Conservation (phyloP, 202 grass and related monocot genomes). For the Setaria viridis region DNA sequence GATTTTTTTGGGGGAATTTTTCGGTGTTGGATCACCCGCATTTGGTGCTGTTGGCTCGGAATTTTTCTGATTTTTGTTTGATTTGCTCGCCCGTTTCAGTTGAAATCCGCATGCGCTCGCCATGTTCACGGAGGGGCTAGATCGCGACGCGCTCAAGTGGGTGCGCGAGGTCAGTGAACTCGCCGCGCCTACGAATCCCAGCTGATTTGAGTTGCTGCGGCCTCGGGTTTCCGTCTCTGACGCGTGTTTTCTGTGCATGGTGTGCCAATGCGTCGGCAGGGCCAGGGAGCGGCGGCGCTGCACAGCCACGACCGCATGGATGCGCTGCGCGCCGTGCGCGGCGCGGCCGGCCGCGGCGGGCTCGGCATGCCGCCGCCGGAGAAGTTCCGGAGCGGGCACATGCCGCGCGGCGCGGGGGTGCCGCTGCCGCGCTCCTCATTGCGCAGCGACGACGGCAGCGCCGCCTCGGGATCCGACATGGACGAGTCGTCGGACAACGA, state of each 20-base stretch:
- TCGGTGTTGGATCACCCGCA: slow-evolving; percentile 8
- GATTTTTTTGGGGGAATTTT: not conserved
- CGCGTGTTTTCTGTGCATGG: slow-evolving; percentile 13
- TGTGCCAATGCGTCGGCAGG: slow-evolving; percentile 27
- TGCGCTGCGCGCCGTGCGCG: slow-evolving; percentile 53
- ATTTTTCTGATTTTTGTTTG: slow-evolving; percentile 38
- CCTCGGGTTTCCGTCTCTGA: slow-evolving; percentile 37
- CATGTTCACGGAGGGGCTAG: slow-evolving; percentile 97
- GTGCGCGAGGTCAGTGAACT: slow-evolving; percentile 72
- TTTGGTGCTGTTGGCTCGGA: slow-evolving; percentile 12
- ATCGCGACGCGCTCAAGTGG: slow-evolving; percentile 83
- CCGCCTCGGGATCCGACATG: slow-evolving; percentile 82
- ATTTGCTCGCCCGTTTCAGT: slow-evolving; percentile 56
- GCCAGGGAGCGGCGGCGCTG: slow-evolving; percentile 43
- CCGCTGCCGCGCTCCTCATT: slow-evolving; percentile 60
- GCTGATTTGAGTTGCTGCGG: slow-evolving; percentile 18
- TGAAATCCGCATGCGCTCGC: slow-evolving; percentile 45
- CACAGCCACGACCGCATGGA: slow-evolving; percentile 64
- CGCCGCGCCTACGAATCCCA: slow-evolving; percentile 19
- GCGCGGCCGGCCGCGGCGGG: slow-evolving; percentile 27
- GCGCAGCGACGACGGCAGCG: slow-evolving; percentile 55
- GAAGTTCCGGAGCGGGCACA: slow-evolving; percentile 90
- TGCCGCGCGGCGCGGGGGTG: slow-evolving; percentile 58
- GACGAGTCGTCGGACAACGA: slow-evolving; percentile 84
- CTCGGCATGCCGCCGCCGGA: slow-evolving; percentile 87